Evolutionary conservation across 2,329 filamentous ascomycete species (phyloP), one percentile per base, ranked within the genome.

Genomic region (Nannizzia gypsea): DNA sequence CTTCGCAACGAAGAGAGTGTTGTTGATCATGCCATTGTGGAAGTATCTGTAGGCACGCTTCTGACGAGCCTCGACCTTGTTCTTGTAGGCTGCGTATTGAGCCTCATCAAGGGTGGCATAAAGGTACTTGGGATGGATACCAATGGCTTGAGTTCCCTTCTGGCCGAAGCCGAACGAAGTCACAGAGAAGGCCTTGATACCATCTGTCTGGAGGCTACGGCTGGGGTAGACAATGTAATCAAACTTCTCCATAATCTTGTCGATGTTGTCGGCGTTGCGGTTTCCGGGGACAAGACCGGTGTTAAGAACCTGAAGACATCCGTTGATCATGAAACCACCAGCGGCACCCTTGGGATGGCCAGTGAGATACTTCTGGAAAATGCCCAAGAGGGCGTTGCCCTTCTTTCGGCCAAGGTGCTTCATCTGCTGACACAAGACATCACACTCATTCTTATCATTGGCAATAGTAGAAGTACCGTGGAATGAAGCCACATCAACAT

Each of bases 271-370:
- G 57, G 93, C 93, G 68, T 99, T 99, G 70, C 91, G 88, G 79
- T 99, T 99, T 62, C 93, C 93, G 13, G 93, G 93, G 24, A 99
- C 92, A 56, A 99, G 80, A 70, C 93, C 93, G 57, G 83, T 87
- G 80, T 97, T 95, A 68, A 99, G 83, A 52, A 96, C 90, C 75
- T 99, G 93, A 73, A 99, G 79, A 74, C 89, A 93, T 66, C 93
- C 93, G 80, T 99, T 99, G 83, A 99, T 86, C 93, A 99, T 99
- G 91, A 93, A 99, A 56, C 92, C 93, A 80, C 93, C 93, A 62
- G 93, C 93, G 69, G 93, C 92, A 86, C 93, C 93, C 85, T 99
- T 99, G 70, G 93, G 93, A 74, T 99, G 93, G 75, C 93, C 93
- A 59, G 95, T 99, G 63, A 99, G 85, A 75, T 95, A 97, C 78